Evolutionary conservation across 495 filamentous ascomycete species (phyloP).

Genomic region (Tuber borchii): DNA sequence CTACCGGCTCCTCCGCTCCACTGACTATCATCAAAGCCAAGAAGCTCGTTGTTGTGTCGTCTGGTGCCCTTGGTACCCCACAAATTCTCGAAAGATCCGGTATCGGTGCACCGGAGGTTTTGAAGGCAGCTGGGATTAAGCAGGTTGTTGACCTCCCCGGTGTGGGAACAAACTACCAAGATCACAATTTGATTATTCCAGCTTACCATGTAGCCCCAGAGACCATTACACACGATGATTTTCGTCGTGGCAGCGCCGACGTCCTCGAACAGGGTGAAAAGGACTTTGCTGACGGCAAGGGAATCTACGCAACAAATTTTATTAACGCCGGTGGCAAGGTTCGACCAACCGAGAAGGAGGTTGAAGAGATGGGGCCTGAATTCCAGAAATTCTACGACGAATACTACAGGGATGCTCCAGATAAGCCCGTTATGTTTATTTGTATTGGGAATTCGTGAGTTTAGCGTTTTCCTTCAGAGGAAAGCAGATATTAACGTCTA

Average conservation of each 20-base stretch:
- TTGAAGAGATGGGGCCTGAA: constrained; percentile 31
- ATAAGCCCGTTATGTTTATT: constrained; percentile 34
- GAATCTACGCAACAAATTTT: constrained; percentile 29
- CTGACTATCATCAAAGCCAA: constrained; percentile 44
- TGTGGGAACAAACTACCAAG: constrained; percentile 50
- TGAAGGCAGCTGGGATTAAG: constrained; percentile 41
- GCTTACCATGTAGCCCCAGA: constrained; percentile 16
- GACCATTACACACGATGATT: constrained; percentile 30
- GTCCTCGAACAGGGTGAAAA: constrained; percentile 18
- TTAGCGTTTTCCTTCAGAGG: background rate
- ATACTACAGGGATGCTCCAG: constrained; percentile 23
- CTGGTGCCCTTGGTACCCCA: constrained; percentile 54
- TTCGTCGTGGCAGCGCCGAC: constrained; percentile 23
- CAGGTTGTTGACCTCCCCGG: constrained; percentile 45
- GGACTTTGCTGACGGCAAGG: constrained; percentile 30
- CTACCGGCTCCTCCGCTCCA: background rate
- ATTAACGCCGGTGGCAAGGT: constrained; percentile 36
- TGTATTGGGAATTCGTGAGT: constrained; percentile 27
- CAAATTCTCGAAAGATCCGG: constrained; percentile 58
- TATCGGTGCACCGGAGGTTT: constrained; percentile 47
- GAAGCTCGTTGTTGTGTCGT: constrained; percentile 55
- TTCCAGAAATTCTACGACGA: constrained; percentile 32
- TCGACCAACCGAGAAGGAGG: constrained; percentile 28
- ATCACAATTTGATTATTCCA: constrained; percentile 46
- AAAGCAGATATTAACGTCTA: constrained; percentile 12